Conservation (phyloP, 441 rosid genomes). For the Viola pubescens region DNA sequence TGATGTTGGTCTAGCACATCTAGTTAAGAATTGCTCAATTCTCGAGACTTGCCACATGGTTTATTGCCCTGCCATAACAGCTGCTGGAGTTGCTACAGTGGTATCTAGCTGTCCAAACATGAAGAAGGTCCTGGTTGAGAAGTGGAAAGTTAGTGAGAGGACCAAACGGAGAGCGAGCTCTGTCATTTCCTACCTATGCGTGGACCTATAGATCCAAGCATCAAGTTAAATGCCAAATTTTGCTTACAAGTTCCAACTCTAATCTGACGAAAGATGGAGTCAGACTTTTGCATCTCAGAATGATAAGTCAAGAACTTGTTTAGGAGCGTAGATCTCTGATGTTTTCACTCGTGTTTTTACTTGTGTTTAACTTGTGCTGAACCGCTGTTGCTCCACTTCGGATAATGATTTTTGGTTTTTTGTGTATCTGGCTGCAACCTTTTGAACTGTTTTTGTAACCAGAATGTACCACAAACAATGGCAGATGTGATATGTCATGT, state of each 20-base stretch:
- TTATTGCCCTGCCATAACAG: constrained; percentile 68
- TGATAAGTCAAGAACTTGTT: no score
- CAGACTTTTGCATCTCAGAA: not conserved
- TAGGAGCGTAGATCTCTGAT: no score
- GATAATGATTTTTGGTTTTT: no score
- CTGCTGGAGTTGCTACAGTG: constrained; percentile 73
- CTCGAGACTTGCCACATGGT: constrained; percentile 79
- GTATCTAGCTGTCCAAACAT: constrained; percentile 73
- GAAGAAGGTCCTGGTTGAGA: constrained; percentile 75
- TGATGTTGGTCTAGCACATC: constrained; percentile 66
- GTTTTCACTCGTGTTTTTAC: no score
- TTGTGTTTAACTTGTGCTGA: no score
- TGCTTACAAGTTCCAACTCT: no score
- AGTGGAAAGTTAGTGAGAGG: constrained; percentile 75
- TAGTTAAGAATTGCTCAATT: constrained; percentile 47
- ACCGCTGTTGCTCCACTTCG: no score
- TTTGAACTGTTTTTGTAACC: no score
- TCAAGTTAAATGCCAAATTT: not conserved
- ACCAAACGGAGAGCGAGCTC: constrained; percentile 69
- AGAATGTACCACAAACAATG: no score
- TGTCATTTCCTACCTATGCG: constrained; percentile 59
- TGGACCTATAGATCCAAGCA: constrained; percentile 43
- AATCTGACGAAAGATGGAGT: no score
- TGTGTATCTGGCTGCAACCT: no score
- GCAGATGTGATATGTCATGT: no score